Evolutionary conservation across 257 asterid species (phyloP), one percentile per base, ranked within the genome.

Genomic region (Gynochthodes officinalis): DNA sequence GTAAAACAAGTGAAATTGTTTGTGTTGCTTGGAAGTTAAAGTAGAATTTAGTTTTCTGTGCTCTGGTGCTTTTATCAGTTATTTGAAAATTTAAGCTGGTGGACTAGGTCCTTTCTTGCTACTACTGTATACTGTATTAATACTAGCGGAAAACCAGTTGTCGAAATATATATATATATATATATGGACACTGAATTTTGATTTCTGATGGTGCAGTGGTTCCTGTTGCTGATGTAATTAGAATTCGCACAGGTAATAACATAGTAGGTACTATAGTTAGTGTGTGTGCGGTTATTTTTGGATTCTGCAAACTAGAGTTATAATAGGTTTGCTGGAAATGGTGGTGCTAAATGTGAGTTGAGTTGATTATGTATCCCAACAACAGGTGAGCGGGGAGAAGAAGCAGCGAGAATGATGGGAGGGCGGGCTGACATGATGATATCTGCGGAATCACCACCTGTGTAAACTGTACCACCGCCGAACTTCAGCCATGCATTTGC

Each of bases 361-460:
- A 59, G 8, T 25, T 60, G 43, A 60, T 30, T 16, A 8, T 14
- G 6, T 7, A 61, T 1, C 23, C 30, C 13, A 37, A 62, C 13
- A 37, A 62, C 85, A 93, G 98, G 98, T 27, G 97, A 93, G 83
- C 86, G 98, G 35, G 98, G 97, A 75, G 92, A 84, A 71, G 73
- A 72, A 76, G 98, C 89, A 7, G 96, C 91, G 84, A 91, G 97
- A 87, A 93, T 93, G 97, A 72, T 71, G 72, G 98, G 96, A 15
- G 98, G 96, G 58, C 80, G 89, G 33, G 72, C 90, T 32, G 98
- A 93, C 65, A 87, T 93, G 90, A 72, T 37, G 48, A 52, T 57
- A 2, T 2, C 21, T 42, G 28, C 11, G 27, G 18, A 9, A 23
- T 61, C 68, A 43, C 64, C 64, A 11, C 32, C 69, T 27, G 64